Conservation (phyloP, 768 basidiomycete genomes). For the Suillus paluster region DNA sequence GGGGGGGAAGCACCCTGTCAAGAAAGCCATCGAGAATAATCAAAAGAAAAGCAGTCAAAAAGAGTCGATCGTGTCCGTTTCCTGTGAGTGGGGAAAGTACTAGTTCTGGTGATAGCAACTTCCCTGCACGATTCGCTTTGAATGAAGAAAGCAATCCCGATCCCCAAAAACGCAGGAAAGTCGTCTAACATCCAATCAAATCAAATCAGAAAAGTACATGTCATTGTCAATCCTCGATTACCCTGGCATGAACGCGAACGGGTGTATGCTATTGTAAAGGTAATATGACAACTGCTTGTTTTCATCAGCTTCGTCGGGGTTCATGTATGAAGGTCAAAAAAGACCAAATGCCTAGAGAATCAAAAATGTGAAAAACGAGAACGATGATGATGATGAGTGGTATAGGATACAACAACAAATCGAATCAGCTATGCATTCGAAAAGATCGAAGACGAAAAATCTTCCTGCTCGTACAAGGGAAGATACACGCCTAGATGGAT, state of each 20-base stretch:
- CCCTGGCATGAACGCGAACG: not conserved
- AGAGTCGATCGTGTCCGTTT: constrained; percentile 85
- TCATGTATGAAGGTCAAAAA: not conserved
- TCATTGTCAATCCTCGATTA: not conserved
- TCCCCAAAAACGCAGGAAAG: constrained; percentile 28
- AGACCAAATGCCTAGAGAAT: constrained; percentile 2
- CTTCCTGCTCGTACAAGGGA: constrained; percentile 74
- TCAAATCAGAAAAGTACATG: not conserved
- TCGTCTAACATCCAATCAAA: constrained; percentile 10
- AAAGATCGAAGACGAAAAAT: constrained; percentile 42
- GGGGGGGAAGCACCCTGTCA: constrained; percentile 84
- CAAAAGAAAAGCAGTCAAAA: constrained; percentile 86
- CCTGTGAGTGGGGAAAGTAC: constrained; percentile 15
- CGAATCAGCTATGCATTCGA: not conserved
- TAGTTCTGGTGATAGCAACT: constrained; percentile 10
- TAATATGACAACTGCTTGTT: not conserved
- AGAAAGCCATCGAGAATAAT: constrained; percentile 88
- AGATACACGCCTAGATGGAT: constrained; percentile 80
- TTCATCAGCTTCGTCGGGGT: constrained; percentile 1
- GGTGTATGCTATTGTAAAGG: constrained; percentile 2
- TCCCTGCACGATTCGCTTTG: constrained; percentile 11
- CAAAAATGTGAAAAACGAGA: constrained; percentile 8
- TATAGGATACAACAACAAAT: constrained; percentile 4
- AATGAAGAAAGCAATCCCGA: constrained; percentile 14
- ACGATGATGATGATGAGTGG: not conserved